Conservation (phyloP, 2,329 filamentous ascomycete species). For the Colletotrichum musae region DNA sequence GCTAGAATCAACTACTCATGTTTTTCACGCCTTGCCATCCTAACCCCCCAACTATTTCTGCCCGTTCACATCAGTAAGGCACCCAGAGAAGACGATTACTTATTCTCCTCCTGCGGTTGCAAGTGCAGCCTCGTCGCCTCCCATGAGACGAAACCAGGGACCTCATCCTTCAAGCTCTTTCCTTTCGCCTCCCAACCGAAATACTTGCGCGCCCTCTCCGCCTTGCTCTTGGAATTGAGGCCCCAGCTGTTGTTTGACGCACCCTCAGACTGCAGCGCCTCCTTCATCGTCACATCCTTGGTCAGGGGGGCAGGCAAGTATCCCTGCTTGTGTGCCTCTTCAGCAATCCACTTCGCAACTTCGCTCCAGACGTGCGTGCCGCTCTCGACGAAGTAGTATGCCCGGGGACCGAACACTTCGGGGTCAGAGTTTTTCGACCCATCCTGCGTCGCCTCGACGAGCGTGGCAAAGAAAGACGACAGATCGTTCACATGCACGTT, state of each 20-base stretch:
- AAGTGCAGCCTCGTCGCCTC: constrained; percentile 58
- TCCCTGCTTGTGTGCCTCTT: constrained; percentile 64
- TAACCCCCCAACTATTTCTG: too few relatives aligned
- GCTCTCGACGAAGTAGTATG: constrained; percentile 78
- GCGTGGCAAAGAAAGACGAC: constrained; percentile 57
- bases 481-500: constrained; percentile 67
- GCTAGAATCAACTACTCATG: not conserved
- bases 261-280: constrained; percentile 47
- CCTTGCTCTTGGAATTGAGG: constrained; percentile 60
- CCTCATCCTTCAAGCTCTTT: constrained; percentile 53
- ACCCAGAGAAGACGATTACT: constrained; percentile 22
- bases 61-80: too few relatives aligned
- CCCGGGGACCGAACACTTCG: constrained; percentile 74
- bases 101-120: constrained; percentile 46
- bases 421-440: constrained; percentile 66
- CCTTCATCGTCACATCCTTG: constrained; percentile 48
- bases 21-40: not conserved
- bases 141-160: constrained; percentile 52
- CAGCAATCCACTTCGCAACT: constrained; percentile 67
- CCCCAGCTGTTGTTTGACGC: constrained; percentile 50
- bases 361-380: constrained; percentile 76
- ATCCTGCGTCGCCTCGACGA: constrained; percentile 68
- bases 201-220: constrained; percentile 60
- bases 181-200: constrained; percentile 61
- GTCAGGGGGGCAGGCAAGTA: constrained; percentile 47